Conservation (phyloP, 768 basidiomycete genomes). For the Lactarius hatsudake region DNA sequence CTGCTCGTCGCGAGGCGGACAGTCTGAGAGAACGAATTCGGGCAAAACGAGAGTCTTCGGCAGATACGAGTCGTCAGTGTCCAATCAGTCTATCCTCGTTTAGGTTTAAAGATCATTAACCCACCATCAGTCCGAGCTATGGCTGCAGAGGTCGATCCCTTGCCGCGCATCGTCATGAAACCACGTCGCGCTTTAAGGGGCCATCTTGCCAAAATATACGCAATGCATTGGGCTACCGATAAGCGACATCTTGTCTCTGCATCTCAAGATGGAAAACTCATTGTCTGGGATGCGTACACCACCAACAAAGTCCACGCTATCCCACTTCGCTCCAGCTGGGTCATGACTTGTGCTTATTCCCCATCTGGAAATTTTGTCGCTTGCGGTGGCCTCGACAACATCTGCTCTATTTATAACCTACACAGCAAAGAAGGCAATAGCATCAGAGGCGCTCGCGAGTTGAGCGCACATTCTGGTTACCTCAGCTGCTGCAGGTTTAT, state of each 20-base stretch:
- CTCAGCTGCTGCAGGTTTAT: conserved; percentile 98
- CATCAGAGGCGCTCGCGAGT: conserved; percentile 88
- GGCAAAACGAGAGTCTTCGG: conserved; percentile 92
- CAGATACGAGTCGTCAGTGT: conserved; percentile 90
- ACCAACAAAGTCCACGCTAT: conserved; percentile 99
- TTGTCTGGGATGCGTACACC: conserved; percentile 99
- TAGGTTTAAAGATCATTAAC: conserved; percentile 23
- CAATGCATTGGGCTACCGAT: conserved; percentile 99
- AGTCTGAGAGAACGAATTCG: conserved; percentile 98
- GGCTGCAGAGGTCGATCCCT: conserved; percentile 93
- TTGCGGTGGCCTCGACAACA: conserved; percentile 98
- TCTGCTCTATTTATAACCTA: conserved; percentile 97
- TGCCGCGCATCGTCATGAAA: conserved; percentile 96
- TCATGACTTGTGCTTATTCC: conserved; percentile 99
- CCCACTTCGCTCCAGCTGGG: conserved; percentile 96
- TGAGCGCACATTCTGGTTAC: conserved; percentile 97
- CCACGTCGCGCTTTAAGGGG: conserved; percentile 93
- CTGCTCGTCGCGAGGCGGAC: conserved; percentile 95
- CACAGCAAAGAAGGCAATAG: conserved; percentile 73
- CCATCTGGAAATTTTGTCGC: conserved; percentile 97
- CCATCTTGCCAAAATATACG: conserved; percentile 99
- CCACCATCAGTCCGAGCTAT: conserved; percentile 82
- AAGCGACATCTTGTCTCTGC: conserved; percentile 97
- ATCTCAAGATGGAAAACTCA: conserved; percentile 99
- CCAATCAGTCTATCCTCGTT: conserved; percentile 10